Base-by-base conservation (phyloP, 495 filamentous ascomycete species). In the Penicillium paradoxum region DNA sequence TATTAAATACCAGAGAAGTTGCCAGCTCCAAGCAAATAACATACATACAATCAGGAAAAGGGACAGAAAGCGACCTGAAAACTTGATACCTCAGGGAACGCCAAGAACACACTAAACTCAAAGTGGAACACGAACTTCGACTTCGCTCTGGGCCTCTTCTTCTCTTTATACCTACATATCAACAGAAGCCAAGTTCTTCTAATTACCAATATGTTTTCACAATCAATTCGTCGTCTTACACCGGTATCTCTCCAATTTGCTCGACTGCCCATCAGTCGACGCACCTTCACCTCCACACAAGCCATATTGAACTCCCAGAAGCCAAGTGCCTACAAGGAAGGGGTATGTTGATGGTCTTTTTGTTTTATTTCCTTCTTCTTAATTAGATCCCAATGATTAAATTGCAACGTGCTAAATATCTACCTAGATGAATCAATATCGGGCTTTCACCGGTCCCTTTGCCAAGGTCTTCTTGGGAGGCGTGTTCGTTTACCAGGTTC, bases 381-480 rank as follows among this genome's bases (percentile, higher is more conserved):
- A 39, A 33, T 2, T 37, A 1, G n/a, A n/a, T n/a, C n/a, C n/a
- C 22, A 9, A 27, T 3, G 24, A 24, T 19, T 9, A 4, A 19
- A 39, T 15, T 10, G 14, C 3, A 38, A 4, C 7, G 6, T 54
- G 18, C 34, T 49, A 10, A 25, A 15, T 45, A 1, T 10, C 5
- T 15, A 14, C 22, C 25, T 30, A 95, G 87, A 65, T 83, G 40
- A 69, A 73, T 2, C 91, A 92, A 66, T 98, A 93, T 73, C 84
- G 81, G 55, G 79, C 79, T 48, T 96, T 95, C 68, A 77, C 80
- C 22, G 77, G 86, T 6, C 91, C 93, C 11, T 80, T 97, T 51
- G 79, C 79, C 33, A 97, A 96, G 70, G 85, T 87, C 53, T 86
- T 95, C 60, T 78, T 97, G 8, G 83, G 90, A 45, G 88, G 90